Base-by-base conservation (phyloP, 176 grass and related monocot genomes). In the Rhynchospora breviuscula region DNA sequence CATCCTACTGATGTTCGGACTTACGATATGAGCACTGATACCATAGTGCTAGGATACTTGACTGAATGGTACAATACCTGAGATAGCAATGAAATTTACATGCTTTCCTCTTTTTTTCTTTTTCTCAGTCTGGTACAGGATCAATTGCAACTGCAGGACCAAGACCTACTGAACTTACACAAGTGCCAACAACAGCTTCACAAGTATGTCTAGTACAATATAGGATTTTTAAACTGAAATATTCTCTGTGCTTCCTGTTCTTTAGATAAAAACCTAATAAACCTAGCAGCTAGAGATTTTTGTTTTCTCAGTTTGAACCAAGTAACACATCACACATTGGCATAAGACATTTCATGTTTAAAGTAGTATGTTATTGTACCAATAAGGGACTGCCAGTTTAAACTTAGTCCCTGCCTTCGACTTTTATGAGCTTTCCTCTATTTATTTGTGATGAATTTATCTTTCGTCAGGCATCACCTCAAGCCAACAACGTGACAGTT, bases 401-500 rank as follows among this genome's bases (percentile, higher is more conserved):
- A 67, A 5, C 14, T 46, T 76, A 61, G 13, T 58, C 7, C 31
- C 64, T 73, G 61, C 62, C 84, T 90, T 83, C 47, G 63, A 45
- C 59, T 26, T 75, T 9, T 79, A 84, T 75, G 51, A 57, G 54
- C 25, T 69, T 69, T 59, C 7, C 22, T 11, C 12, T 13, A 68
- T 59, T 58, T 46, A 13, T 64, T 17, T 60, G 35, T 40, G 35
- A 40, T 40, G 35, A 40, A 40, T 40, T 40, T 40, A 29, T 5
- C 85, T 57, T 78, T 81, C 75, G 45, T 13, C 78, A 92, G 90
- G 86, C 83, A 22, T 66, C 83, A 9, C 9, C 71, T 17, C 88
- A 88, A 46, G 64, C 84, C 7, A 88, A 89, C 81, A 93, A 83
- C 26, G 78, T 87, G 61, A 97, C 94, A 59, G 90, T 94, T 68